Conservation (phyloP, 2,329 filamentous ascomycete genomes). For the Aureobasidium namibiae region DNA sequence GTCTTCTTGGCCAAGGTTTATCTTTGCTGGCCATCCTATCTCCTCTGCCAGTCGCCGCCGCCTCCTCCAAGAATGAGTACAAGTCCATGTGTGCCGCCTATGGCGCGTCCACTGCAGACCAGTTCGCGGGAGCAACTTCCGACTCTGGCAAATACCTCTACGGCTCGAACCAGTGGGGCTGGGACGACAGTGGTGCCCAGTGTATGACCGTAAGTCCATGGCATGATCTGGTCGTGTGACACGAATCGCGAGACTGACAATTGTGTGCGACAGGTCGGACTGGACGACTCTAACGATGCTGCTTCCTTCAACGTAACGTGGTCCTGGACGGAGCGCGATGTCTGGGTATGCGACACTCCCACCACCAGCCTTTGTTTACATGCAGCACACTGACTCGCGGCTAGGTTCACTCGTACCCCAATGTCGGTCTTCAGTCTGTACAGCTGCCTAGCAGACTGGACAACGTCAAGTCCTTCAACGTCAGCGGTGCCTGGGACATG, state of each 20-base stretch:
- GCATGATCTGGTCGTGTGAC: constrained; percentile 6
- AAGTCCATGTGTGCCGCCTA: not conserved
- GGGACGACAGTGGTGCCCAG: constrained; percentile 11
- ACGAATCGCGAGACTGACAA: not conserved
- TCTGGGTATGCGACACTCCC: constrained; percentile 8
- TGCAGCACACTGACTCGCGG: not conserved
- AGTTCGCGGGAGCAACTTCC: not conserved
- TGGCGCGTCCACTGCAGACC: not conserved
- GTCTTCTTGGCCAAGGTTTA: constrained; percentile 8
- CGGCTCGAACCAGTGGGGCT: constrained; percentile 9
- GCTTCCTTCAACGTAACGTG: constrained; percentile 11
- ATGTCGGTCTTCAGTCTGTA: constrained; percentile 3
- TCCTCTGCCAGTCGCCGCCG: constrained; percentile 5
- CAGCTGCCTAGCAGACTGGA: constrained; percentile 4
- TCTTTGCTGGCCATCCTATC: constrained; percentile 3
- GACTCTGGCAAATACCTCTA: constrained; percentile 12
- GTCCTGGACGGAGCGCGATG: constrained; percentile 7
- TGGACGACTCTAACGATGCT: constrained; percentile 10
- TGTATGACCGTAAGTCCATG: constrained; percentile 10
- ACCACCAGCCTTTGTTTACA: not conserved
- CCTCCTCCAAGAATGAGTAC: not conserved
- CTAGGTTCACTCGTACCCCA: constrained; percentile 13
- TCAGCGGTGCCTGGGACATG: constrained; percentile 10
- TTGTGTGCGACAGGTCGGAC: not conserved
- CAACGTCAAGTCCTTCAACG: constrained; percentile 11